These are phyloP conservation scores for Trichosporon sp. DNA, from an alignment of 1,284 basidiomycete species.

Conservation along the genomic window DNA sequence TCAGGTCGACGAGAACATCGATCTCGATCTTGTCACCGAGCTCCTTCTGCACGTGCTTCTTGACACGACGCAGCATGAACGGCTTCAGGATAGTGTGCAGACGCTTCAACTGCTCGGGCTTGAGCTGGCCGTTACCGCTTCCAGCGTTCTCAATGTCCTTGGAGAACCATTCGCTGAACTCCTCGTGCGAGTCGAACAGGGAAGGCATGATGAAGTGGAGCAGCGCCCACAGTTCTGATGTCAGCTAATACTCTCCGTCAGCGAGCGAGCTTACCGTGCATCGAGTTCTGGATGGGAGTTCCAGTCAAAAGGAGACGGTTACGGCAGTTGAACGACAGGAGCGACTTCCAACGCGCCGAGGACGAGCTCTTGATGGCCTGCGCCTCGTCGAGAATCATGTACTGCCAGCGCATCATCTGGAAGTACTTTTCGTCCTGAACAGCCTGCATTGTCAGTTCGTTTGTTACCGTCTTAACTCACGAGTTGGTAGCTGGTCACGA, in stretches of 20 bases:
- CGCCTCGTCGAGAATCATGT: slow-evolving; percentile 99
- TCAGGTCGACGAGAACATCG: slow-evolving; percentile 92
- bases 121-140: slow-evolving; percentile 70
- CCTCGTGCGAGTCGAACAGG: slow-evolving; percentile 97
- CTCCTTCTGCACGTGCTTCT: slow-evolving; percentile 99
- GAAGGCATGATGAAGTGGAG: slow-evolving; percentile 99
- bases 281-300: slow-evolving; percentile 98
- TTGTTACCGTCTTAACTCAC: slow-evolving; percentile 59
- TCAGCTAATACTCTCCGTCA: neutral
- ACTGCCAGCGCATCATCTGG: slow-evolving; percentile 98
- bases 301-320: slow-evolving; percentile 95
- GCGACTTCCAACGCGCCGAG: slow-evolving; percentile 97
- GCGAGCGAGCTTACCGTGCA: slow-evolving; percentile 74
- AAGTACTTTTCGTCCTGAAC: slow-evolving; percentile 99
- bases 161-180: slow-evolving; percentile 99
- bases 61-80: slow-evolving; percentile 97
- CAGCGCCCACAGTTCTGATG: slow-evolving; percentile 93
- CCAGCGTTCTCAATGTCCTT: slow-evolving; percentile 97
- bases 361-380: slow-evolving; percentile 99
- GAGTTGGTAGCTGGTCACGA: slow-evolving; percentile 96
- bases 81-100: slow-evolving; percentile 99
- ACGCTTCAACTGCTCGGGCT: slow-evolving; percentile 92
- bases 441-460: slow-evolving; percentile 61
- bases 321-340: slow-evolving; percentile 93
- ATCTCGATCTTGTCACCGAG: slow-evolving; percentile 99